These are phyloP conservation scores for Mediolabrus comicus DNA, from an alignment of 108 stramenopile genomes.

Conservation along the genomic window DNA sequence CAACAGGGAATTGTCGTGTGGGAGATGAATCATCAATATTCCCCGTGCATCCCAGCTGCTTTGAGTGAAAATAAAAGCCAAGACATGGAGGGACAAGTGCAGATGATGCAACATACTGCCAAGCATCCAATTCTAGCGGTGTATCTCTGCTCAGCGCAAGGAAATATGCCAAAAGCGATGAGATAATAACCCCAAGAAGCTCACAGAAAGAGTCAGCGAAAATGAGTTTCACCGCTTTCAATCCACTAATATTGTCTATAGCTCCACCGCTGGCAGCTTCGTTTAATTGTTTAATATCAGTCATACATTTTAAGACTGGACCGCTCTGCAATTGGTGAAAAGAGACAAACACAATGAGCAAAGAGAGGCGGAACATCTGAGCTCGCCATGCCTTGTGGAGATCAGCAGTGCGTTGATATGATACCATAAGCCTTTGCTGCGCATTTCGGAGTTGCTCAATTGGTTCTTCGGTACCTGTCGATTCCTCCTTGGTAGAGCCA, in stretches of 20 bases:
- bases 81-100: constrained; percentile 35
- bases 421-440: constrained; percentile 23
- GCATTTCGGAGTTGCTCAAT: constrained; percentile 36
- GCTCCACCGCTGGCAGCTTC: constrained; percentile 4
- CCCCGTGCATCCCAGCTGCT: constrained; percentile 10
- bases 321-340: constrained; percentile 48
- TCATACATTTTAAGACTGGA: constrained; percentile 46
- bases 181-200: constrained; percentile 19
- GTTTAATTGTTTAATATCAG: constrained; percentile 49
- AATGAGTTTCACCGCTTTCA: constrained; percentile 3
- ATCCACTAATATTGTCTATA: constrained; percentile 19
- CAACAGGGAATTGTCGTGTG: constrained; percentile 55
- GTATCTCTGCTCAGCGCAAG: constrained; percentile 7
- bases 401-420: constrained; percentile 42
- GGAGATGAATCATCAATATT: not conserved
- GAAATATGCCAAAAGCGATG: constrained; percentile 26
- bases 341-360: constrained; percentile 46
- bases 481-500: not conserved
- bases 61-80: constrained; percentile 39
- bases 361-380: constrained; percentile 49
- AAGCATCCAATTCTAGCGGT: constrained; percentile 24
- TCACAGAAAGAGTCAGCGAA: constrained; percentile 27
- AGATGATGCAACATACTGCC: constrained; percentile 28
- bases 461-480: not conserved
- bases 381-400: constrained; percentile 53